Evolutionary conservation across 768 basidiomycete species (phyloP).

Genomic region (Pisolithus orientalis): DNA sequence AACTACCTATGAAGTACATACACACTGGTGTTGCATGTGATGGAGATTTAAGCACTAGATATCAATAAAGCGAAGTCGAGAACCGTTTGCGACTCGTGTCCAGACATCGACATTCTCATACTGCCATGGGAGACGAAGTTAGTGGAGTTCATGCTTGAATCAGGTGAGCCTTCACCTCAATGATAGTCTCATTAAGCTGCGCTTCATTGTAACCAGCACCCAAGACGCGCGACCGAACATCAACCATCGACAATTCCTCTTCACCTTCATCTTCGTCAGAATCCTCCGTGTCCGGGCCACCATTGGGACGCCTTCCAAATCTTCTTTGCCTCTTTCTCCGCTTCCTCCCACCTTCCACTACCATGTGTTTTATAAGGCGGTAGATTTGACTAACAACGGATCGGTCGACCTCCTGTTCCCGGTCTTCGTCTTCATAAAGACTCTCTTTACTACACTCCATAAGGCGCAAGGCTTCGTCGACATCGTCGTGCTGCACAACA

Average conservation of each 20-base stretch:
- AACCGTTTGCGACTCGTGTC: slow-evolving; percentile 76
- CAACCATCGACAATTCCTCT: slow-evolving; percentile 74
- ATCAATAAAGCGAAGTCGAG: slow-evolving; percentile 67
- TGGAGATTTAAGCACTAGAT: slow-evolving; percentile 9
- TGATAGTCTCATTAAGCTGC: slow-evolving; percentile 81
- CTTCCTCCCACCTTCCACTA: slow-evolving; percentile 35
- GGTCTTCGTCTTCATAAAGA: slow-evolving; percentile 73
- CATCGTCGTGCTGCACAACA: slow-evolving; percentile 76
- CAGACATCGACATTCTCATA: slow-evolving; percentile 84
- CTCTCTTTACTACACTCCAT: slow-evolving; percentile 97
- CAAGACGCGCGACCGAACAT: slow-evolving; percentile 81
- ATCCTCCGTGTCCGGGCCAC: slow-evolving; percentile 68
- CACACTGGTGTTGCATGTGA: background rate
- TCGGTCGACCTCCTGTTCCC: slow-evolving; percentile 64
- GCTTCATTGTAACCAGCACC: slow-evolving; percentile 87
- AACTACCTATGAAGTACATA: background rate
- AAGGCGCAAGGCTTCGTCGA: slow-evolving; percentile 92
- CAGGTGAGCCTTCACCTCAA: slow-evolving; percentile 48
- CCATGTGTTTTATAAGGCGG: slow-evolving; percentile 87
- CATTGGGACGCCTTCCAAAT: slow-evolving; percentile 62
- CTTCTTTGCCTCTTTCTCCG: slow-evolving; percentile 41
- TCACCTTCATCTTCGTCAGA: slow-evolving; percentile 64
- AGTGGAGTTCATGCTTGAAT: background rate
- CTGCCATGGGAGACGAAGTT: slow-evolving; percentile 35
- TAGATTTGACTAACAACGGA: slow-evolving; percentile 82